Conservation (phyloP, 78 protist genomes). For the Dictyostelium capitatum region DNA sequence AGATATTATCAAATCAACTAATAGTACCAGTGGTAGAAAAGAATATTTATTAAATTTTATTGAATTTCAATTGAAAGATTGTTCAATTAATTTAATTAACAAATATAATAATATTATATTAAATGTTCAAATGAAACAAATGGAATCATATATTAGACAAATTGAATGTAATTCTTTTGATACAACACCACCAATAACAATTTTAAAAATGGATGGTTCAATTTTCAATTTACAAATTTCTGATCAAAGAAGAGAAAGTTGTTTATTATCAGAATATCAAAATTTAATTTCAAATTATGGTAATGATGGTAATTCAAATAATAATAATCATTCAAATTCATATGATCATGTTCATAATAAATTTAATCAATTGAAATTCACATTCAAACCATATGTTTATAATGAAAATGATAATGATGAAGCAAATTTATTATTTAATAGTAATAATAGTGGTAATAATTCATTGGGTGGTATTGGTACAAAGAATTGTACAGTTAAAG, state of each 20-base stretch:
- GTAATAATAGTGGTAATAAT: background rate
- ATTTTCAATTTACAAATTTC: background rate
- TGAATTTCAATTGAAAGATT: slow-evolving; percentile 17
- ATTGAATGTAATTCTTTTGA: background rate
- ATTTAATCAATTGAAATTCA: background rate
- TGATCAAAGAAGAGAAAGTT: slow-evolving; percentile 10
- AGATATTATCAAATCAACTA: background rate
- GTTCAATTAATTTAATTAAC: slow-evolving; percentile 9
- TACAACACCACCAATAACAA: no score
- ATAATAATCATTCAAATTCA: background rate
- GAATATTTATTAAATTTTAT: slow-evolving; percentile 12
- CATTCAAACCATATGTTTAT: background rate
- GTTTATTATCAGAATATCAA: background rate
- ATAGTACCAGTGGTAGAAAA: background rate
- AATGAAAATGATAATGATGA: background rate
- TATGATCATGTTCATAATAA: background rate
- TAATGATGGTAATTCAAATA: background rate
- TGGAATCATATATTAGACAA: background rate
- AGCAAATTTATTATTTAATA: background rate
- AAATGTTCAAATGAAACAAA: background rate
- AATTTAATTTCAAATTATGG: background rate
- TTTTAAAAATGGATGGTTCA: background rate
- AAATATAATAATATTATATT: background rate
- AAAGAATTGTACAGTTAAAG: background rate
- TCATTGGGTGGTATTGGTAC: background rate